phyloP scores from a whole-genome alignment of 108 stramenopile genomes.

The Fragilariopsis cylindrus region DNA sequence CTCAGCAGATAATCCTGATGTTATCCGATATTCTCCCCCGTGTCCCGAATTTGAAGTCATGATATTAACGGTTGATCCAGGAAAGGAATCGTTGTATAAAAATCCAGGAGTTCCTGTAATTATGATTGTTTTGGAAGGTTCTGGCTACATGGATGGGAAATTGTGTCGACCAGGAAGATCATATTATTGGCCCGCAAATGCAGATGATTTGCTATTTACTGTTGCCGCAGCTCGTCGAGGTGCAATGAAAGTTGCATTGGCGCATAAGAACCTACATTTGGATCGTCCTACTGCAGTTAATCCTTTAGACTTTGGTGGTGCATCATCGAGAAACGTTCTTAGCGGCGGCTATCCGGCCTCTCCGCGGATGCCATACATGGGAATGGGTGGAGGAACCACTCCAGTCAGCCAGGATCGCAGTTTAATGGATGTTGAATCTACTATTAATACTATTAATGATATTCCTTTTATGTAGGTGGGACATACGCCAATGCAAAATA shows the following conservation, averaged over 20 bases:
- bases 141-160: conserved; percentile 65
- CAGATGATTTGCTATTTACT: conserved; percentile 46
- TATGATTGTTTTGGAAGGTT: conserved; percentile 74
- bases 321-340: conserved; percentile 17
- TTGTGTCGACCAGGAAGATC: conserved; percentile 65
- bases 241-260: conserved; percentile 71
- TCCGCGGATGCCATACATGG: conserved; percentile 37
- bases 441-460: neutral
- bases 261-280: conserved; percentile 66
- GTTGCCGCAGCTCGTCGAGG: conserved; percentile 58
- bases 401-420: neutral
- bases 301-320: conserved; percentile 32
- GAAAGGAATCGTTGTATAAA: conserved; percentile 48
- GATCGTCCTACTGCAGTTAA: conserved; percentile 54
- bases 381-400: conserved; percentile 20
- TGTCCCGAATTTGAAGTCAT: conserved; percentile 82
- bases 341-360: conserved; percentile 31
- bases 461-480: neutral
- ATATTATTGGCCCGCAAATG: conserved; percentile 56
- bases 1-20: conserved; percentile 43
- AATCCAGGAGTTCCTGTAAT: conserved; percentile 58
- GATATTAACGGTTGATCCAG: conserved; percentile 66
- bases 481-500: too few species aligned
- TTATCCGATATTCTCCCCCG: conserved; percentile 80
- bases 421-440: neutral